Conservation (phyloP, 1,139 yeast genomes). For the Hyphopichia pseudoburtonii region DNA sequence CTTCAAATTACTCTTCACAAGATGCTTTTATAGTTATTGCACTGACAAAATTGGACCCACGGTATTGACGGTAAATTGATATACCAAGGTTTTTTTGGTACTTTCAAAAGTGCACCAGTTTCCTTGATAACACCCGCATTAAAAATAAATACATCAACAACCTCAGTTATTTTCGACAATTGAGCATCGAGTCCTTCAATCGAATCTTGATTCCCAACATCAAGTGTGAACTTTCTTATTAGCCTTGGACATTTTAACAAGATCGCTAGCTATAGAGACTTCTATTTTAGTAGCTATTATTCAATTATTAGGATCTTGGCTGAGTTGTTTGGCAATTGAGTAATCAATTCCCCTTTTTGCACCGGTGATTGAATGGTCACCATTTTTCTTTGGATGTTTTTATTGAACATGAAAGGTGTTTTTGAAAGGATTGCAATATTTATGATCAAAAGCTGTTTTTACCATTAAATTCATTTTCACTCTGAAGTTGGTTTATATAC, state of each 20-base stretch:
- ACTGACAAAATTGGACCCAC: constrained; percentile 30
- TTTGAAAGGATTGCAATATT: too few relatives aligned
- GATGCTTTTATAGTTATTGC: constrained; percentile 24
- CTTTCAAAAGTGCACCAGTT: constrained; percentile 9
- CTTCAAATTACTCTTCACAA: constrained; percentile 18
- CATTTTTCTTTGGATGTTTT: too few relatives aligned
- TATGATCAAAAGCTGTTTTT: too few relatives aligned
- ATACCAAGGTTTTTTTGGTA: too few relatives aligned
- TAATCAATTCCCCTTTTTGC: constrained; percentile 34
- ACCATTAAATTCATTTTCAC: too few relatives aligned
- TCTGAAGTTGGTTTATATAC: too few relatives aligned
- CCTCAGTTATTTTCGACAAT: constrained; percentile 10
- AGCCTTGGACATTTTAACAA: not conserved
- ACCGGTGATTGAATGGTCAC: constrained; percentile 19
- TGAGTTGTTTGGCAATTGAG: constrained; percentile 19
- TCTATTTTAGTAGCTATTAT: constrained; percentile 19
- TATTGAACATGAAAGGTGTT: too few relatives aligned
- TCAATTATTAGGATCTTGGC: constrained; percentile 13
- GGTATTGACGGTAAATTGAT: constrained; percentile 24
- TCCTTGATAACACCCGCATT: constrained; percentile 15
- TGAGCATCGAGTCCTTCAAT: constrained; percentile 14
- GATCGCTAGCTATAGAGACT: constrained; percentile 11
- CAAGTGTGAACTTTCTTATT: constrained; percentile 4
- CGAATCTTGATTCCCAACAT: constrained; percentile 8
- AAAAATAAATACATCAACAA: constrained; percentile 17